Base-by-base conservation (phyloP, 1,284 basidiomycete species). In the Heliocybe sulcata region DNA sequence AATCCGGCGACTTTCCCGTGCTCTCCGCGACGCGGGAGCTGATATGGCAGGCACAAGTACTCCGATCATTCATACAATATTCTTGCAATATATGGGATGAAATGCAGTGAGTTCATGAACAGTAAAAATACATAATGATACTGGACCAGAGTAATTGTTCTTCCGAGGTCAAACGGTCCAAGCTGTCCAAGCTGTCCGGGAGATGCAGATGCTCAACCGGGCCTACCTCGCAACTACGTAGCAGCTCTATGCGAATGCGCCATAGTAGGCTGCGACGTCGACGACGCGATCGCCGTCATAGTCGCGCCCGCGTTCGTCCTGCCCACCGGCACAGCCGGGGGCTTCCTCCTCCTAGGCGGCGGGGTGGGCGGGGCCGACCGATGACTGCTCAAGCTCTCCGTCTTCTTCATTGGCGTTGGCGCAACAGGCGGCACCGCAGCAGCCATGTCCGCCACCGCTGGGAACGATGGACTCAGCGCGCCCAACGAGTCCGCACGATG, bases 261-360 rank as follows among this genome's bases (percentile, higher is more conserved):
- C 47, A 49, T 29, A 4, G 47, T n/a, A 25, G 47, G 47, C 27
- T 49, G 47, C 14, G 55, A 52, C 16, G 55, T 57, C n/a, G 65
- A 67, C 26, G 64, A 63, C 35, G 67, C 67, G 53, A 85, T 83
- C 2, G 80, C 70, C 22, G 77, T 79, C 25, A 85, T 79, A 25
- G 75, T 78, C 45, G 71, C 73, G 3, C 77, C 79, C 8, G 73
- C 61, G 52, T 73, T 69, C 2, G 74, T 74, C 53, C 67, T 69
- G 49, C 69, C 70, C 1, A 73, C 68, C 2, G 85, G 85, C 42
- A 82, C 72, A 14, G 85, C 82, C 49, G 85, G 84, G 1, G 85
- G 79, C 59, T 83, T 85, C 59, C 85, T 73, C 45, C 85, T 72
- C 60, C 79, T 80, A 33, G 64, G 64, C 1, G 80, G 79, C 12